Conservation (phyloP, 352 stramenopile species). For the Phytophthora sp. region DNA sequence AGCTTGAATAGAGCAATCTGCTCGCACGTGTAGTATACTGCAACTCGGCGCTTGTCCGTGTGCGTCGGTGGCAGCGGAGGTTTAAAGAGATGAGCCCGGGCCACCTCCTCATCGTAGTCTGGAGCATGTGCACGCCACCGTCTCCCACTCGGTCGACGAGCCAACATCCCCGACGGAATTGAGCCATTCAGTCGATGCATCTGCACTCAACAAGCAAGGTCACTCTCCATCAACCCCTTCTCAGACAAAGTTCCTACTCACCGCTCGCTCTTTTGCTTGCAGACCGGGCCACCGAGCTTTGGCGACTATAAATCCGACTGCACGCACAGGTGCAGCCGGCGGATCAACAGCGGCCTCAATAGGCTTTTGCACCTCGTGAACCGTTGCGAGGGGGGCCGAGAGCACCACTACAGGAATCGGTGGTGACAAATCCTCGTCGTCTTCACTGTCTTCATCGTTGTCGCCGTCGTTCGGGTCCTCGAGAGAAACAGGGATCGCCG, state of each 20-base stretch:
- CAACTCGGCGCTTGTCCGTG: conserved; percentile 52
- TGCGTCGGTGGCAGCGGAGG: conserved; percentile 40
- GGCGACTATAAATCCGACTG: conserved; percentile 19
- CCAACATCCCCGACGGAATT: conserved; percentile 10
- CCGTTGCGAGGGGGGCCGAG: conserved; percentile 4
- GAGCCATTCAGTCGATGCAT: conserved; percentile 22
- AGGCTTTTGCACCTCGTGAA: conserved; percentile 7
- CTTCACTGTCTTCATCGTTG: conserved; percentile 20
- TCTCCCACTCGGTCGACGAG: conserved; percentile 32
- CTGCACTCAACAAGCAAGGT: conserved; percentile 11
- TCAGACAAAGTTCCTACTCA: conserved; percentile 5
- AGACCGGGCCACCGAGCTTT: conserved; percentile 21
- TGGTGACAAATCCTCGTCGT: conserved; percentile 2
- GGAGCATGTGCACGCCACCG: conserved; percentile 34
- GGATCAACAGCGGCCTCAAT: not conserved
- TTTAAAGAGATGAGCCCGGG: conserved; percentile 33
- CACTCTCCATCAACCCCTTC: conserved; percentile 2
- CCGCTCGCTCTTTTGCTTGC: conserved; percentile 27
- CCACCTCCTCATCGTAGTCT: conserved; percentile 54
- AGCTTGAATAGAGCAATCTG: conserved; percentile 76
- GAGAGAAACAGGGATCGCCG: conserved; percentile 1
- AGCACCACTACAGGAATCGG: conserved; percentile 16
- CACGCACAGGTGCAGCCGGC: conserved; percentile 10
- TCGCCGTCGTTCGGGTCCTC: conserved; percentile 32
- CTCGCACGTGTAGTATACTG: conserved; percentile 76